Percentiles rank a stretch among this genome's conserved stretches.
These are phyloP conservation scores for Mucor circinelloides DNA, from an alignment of 371 early-diverging fungal genomes.

Conservation along the genomic window DNA sequence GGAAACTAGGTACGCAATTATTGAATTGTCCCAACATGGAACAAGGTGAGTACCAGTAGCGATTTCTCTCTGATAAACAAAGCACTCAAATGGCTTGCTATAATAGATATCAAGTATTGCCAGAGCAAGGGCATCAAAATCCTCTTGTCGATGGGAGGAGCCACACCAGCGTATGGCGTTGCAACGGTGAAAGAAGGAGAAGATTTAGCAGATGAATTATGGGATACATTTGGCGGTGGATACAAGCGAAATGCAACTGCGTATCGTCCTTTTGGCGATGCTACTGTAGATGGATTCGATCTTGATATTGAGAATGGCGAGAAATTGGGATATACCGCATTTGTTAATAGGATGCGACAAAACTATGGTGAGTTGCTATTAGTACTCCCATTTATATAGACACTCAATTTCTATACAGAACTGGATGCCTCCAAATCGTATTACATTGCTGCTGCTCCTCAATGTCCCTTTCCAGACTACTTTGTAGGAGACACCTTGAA, in stretches of 20 bases:
- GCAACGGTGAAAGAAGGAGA: slow-evolving; percentile 44
- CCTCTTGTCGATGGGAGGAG: slow-evolving; percentile 65
- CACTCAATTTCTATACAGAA: slow-evolving; percentile 4
- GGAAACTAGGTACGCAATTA: slow-evolving; percentile 48
- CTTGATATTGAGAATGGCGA: slow-evolving; percentile 72
- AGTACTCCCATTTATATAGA: neutral
- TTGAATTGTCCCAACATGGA: slow-evolving; percentile 65
- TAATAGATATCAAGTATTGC: slow-evolving; percentile 56
- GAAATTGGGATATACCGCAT: slow-evolving; percentile 55
- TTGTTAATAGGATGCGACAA: slow-evolving; percentile 46
- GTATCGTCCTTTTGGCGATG: slow-evolving; percentile 67
- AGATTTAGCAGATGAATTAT: slow-evolving; percentile 59
- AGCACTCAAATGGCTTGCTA: neutral
- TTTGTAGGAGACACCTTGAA: slow-evolving; percentile 48
- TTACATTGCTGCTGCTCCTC: slow-evolving; percentile 59
- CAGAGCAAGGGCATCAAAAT: slow-evolving; percentile 55
- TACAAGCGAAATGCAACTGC: slow-evolving; percentile 8
- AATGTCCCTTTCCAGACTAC: slow-evolving; percentile 59
- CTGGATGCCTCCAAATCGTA: slow-evolving; percentile 37
- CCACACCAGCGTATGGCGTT: slow-evolving; percentile 62
- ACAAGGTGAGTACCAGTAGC: slow-evolving; percentile 15
- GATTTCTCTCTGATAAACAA: neutral
- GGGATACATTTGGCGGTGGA: slow-evolving; percentile 67
- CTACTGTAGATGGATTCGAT: slow-evolving; percentile 70
- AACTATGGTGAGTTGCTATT: slow-evolving; percentile 25